A percentile compares a stretch with the other conserved stretches of the same genome.
Evolutionary conservation across 495 filamentous ascomycete genomes (phyloP).

Genomic region (Hypoxylon cercidicola): DNA sequence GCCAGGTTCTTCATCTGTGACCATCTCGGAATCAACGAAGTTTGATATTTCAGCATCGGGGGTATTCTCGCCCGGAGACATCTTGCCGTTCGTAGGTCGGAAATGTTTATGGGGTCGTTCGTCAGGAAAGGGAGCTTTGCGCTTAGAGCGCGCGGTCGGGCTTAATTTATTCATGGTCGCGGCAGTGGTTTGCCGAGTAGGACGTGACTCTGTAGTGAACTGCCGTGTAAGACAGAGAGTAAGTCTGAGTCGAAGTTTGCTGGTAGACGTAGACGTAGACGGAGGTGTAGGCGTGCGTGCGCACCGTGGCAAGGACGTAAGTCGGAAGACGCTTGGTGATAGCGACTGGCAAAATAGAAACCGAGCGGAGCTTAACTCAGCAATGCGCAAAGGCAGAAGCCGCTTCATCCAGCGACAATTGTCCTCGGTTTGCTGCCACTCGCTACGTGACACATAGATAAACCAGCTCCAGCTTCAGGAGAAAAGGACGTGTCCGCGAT

Average conservation of each 20-base stretch:
- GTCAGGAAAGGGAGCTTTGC: conserved; percentile 56
- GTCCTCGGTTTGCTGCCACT: conserved; percentile 3
- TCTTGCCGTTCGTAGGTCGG: conserved; percentile 56
- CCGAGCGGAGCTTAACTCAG: conserved; percentile 33
- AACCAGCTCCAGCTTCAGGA: conserved; percentile 8
- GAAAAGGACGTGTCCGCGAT: neutral
- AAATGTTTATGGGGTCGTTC: conserved; percentile 62
- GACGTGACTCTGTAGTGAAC: conserved; percentile 15
- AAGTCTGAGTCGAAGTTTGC: neutral
- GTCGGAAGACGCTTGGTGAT: conserved; percentile 6
- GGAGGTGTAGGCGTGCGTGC: neutral
- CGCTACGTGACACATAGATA: conserved; percentile 5
- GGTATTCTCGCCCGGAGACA: conserved; percentile 60
- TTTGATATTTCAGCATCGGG: conserved; percentile 48
- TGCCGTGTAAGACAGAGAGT: conserved; percentile 15
- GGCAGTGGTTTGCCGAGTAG: conserved; percentile 22
- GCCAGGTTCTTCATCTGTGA: conserved; percentile 49
- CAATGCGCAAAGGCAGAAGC: conserved; percentile 36
- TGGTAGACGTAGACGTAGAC: neutral
- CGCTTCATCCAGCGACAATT: conserved; percentile 35
- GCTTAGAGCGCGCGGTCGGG: conserved; percentile 56
- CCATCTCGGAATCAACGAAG: conserved; percentile 47
- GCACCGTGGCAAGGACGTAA: conserved; percentile 10
- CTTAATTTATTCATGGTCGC: conserved; percentile 54
- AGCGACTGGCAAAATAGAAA: conserved; percentile 3